Evolutionary conservation across 2,329 filamentous ascomycete genomes (phyloP), one percentile per base, ranked within the genome.

Genomic region (Coniosporium tulheliwenetii): DNA sequence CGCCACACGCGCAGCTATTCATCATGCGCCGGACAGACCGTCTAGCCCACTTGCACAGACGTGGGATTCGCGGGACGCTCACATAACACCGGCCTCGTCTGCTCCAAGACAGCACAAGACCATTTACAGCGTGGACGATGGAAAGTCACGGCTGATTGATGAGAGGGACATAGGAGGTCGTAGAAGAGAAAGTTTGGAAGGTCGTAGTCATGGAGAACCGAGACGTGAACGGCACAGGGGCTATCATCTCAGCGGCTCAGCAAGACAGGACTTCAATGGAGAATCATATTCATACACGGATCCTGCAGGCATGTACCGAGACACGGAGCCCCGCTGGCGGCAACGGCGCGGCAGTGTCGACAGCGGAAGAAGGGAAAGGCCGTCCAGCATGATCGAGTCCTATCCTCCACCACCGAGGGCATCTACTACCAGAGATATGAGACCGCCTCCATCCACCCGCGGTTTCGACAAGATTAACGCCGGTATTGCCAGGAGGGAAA

Each of bases 391-490:
- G 53, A 49, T 66, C 8, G 48, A 62, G 33, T 59, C 53, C 8
- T 45, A 46, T 10, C 48, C 46, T 34, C 47, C 47, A 36, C 49
- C 54, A 31, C 50, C 53, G 19, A 49, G 59, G 48, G 36, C 49
- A 30, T 50, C 56, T 44, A 39, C 50, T 50, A 13, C 37, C 36
- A 50, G 61, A 55, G 48, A 59, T 37, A 37, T 62, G 12, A 58
- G 59, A 9, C 81, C 80, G 2, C 81, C 82, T 8, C 79, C 79
- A 4, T 74, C 77, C 5, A 82, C 76, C 2, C 68, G 79, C 48
- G 81, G 78, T 0, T 75, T 85, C 47, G 81, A 85, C 49, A 81
- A 75, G 58, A 73, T 83, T 46, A 73, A 73, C 48, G 64, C 71
- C 43, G 54, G 65, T 26, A 19, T 37, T 26, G 10, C n/a, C 13